These are phyloP conservation scores for Huntiella moniliformis DNA, from an alignment of 2,329 filamentous ascomycete species.

Conservation along the genomic window DNA sequence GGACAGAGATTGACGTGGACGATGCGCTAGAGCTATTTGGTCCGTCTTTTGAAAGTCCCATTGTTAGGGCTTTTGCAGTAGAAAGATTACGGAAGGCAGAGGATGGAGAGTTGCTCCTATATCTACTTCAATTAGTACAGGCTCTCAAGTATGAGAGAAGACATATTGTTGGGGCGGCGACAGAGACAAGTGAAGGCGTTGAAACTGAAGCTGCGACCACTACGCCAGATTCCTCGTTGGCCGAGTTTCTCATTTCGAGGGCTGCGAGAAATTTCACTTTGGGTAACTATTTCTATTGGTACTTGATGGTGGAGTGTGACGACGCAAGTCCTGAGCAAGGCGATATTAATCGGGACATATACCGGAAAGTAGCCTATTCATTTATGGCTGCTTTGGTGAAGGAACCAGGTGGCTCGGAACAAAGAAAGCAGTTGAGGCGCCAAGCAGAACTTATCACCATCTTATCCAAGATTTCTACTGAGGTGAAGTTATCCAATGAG, in stretches of 20 bases:
- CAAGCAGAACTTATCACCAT: slow-evolving; percentile 83
- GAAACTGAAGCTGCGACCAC: not conserved
- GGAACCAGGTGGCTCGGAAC: slow-evolving; percentile 48
- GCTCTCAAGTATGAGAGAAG: slow-evolving; percentile 68
- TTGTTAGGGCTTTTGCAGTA: slow-evolving; percentile 83
- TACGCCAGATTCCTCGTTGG: slow-evolving; percentile 55
- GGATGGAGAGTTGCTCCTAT: slow-evolving; percentile 77
- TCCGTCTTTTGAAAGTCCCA: slow-evolving; percentile 73
- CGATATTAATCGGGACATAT: slow-evolving; percentile 61
- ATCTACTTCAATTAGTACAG: slow-evolving; percentile 85
- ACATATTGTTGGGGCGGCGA: slow-evolving; percentile 32
- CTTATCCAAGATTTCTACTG: slow-evolving; percentile 71
- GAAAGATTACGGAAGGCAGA: slow-evolving; percentile 80
- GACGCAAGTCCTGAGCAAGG: slow-evolving; percentile 61
- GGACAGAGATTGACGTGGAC: slow-evolving; percentile 94
- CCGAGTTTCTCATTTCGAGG: slow-evolving; percentile 71
- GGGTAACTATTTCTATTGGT: slow-evolving; percentile 95
- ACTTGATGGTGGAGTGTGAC: slow-evolving; percentile 93
- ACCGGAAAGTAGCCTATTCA: slow-evolving; percentile 83
- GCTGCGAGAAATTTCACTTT: slow-evolving; percentile 77
- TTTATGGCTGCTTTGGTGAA: slow-evolving; percentile 81
- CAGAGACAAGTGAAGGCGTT: no score
- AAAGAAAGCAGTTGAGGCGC: slow-evolving; percentile 56
- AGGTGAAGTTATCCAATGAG: slow-evolving; percentile 65
- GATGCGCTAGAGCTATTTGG: slow-evolving; percentile 88